Evolutionary conservation across 2,329 filamentous ascomycete genomes (phyloP), one percentile per base, ranked within the genome.

Genomic region (Ceratocystis ficicola): DNA sequence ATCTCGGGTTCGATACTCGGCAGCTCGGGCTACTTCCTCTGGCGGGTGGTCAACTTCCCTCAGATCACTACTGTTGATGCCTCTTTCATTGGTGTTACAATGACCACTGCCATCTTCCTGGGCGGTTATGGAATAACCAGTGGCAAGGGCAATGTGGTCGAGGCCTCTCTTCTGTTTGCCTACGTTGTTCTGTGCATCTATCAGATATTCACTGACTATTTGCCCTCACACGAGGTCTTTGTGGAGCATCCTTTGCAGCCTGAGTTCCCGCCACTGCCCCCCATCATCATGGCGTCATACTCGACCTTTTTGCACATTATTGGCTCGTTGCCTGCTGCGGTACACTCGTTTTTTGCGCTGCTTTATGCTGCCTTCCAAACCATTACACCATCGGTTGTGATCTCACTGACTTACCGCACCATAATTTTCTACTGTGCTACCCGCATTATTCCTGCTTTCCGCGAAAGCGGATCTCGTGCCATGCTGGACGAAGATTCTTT

Each of bases 171-270:
- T 10, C 82, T 99, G 67, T 97, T 99, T 69, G 93, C 94, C 72
- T 99, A 99, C 76, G 85, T 96, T 68, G 94, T 96, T n/a, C 86
- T 99, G 69, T 97, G 93, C 78, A 89, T 97, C 73, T 99, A 97
- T 77, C 94, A 99, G 76, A 97, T 97, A 75, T 97, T 97, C 76
- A 99, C 94, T 72, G 94, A 99, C 76, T 97, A 97, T 76, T 85
- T 93, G 70, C 91, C 94, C 2, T 76, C 82, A 20, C 85, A 82
- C n/a, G 79, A 82, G 32, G 78, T 81, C 41, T 81, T 84, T 36
- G 77, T 79, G 2, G 76, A 80, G 3, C 74, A 79, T 63, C 76
- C 77, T 41, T 74, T 77, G 1, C 88, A 95, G 68, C 86, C 89
- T n/a, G 92, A 95, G 30, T 94, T 97, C 68, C 94, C 94, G 48